Percentiles rank a stretch among this genome's conserved stretches.
Conservation (phyloP, 2,329 filamentous ascomycete species). For the Diplodia scrobiculata region DNA sequence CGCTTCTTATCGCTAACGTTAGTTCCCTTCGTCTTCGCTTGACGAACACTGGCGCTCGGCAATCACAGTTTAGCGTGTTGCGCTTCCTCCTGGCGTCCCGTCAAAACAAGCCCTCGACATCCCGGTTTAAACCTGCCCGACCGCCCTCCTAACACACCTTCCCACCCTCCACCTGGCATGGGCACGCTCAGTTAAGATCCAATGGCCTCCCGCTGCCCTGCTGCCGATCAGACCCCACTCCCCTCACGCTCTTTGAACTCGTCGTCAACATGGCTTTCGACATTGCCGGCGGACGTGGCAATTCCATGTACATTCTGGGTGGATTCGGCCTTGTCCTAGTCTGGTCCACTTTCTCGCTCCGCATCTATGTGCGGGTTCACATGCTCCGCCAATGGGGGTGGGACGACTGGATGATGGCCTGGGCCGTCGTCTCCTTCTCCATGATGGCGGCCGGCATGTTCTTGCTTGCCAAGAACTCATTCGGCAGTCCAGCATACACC, state of each 20-base stretch:
- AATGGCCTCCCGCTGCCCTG: not conserved
- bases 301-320: constrained; percentile 21
- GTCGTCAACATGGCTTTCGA: constrained; percentile 6
- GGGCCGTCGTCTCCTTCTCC: not conserved
- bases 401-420: constrained; percentile 20
- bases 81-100: not conserved
- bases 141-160: not conserved
- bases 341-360: constrained; percentile 12
- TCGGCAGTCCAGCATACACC: constrained; percentile 4
- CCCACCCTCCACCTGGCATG: not conserved
- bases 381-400: constrained; percentile 2
- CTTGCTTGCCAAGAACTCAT: constrained; percentile 7
- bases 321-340: constrained; percentile 23
- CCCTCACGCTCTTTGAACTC: not conserved
- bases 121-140: not conserved
- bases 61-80: not conserved
- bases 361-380: constrained; percentile 3
- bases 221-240: not conserved
- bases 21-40: not conserved
- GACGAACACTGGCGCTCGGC: not conserved
- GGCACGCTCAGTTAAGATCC: not conserved
- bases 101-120: constrained; percentile 1
- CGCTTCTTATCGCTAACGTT: not conserved
- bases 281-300: constrained; percentile 18
- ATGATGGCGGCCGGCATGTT: constrained; percentile 16